Conservation (phyloP, 257 asterid genomes). For the Lycium barbarum region DNA sequence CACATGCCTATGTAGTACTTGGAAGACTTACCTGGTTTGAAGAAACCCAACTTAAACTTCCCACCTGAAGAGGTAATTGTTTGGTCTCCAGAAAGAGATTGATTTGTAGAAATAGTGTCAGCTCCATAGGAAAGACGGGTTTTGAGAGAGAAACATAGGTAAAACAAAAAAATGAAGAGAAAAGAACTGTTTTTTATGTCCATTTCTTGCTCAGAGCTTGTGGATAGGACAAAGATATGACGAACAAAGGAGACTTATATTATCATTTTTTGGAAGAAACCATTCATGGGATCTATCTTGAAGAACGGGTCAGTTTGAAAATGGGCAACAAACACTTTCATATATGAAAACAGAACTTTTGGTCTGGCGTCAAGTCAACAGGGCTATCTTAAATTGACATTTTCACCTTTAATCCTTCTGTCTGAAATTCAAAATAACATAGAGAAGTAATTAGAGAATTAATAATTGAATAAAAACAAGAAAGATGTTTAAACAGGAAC, state of each 20-base stretch:
- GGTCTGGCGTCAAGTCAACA: neutral
- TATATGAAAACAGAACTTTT: neutral
- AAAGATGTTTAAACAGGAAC: neutral
- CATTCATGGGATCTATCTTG: constrained; percentile 26
- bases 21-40: constrained; percentile 42
- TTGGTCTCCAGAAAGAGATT: constrained; percentile 51
- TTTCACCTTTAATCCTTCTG: neutral
- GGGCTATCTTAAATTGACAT: neutral
- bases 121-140: constrained; percentile 38
- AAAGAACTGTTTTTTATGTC: neutral
- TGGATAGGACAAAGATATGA: neutral
- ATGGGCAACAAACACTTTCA: constrained; percentile 9
- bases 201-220: constrained; percentile 36
- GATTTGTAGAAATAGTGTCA: constrained; percentile 47
- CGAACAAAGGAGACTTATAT: neutral
- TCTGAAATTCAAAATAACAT: neutral
- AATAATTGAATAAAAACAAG: neutral
- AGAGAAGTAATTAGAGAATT: neutral
- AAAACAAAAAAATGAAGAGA: constrained; percentile 25
- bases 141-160: constrained; percentile 28
- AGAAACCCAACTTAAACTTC: constrained; percentile 53
- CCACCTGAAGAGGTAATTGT: constrained; percentile 42
- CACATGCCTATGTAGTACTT: constrained; percentile 51
- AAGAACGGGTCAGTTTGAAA: constrained; percentile 23
- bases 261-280: neutral